Conservation (phyloP, 768 basidiomycete species). For the Naganishia randhawae region DNA sequence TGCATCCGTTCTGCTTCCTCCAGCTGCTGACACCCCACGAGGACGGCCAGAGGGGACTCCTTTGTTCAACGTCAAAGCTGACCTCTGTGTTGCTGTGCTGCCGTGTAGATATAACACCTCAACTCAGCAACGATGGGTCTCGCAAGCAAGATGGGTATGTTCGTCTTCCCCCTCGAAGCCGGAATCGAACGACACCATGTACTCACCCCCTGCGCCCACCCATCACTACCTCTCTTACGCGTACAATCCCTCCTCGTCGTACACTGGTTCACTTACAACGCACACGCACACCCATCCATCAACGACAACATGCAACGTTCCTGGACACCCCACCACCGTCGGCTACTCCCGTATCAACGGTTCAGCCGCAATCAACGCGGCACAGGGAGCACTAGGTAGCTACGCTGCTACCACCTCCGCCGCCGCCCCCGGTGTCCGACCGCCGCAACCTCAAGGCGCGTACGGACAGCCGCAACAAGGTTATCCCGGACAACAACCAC, state of each 20-base stretch:
- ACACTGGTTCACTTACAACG: not conserved
- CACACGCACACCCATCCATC: not conserved
- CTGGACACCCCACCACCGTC: conserved; percentile 1
- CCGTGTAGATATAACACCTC: not conserved
- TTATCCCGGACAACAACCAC: conserved; percentile 28
- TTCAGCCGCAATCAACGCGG: conserved; percentile 7
- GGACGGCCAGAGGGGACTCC: too few relatives aligned
- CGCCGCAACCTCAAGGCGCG: not conserved
- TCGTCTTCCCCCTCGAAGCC: not conserved
- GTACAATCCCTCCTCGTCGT: not conserved
- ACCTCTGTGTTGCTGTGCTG: not conserved
- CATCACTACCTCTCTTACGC: not conserved
- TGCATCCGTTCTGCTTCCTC: not conserved
- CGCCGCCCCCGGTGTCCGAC: not conserved
- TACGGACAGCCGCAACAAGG: conserved; percentile 27
- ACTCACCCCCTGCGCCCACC: conserved; percentile 8
- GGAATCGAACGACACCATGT: not conserved
- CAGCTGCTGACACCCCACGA: too few relatives aligned
- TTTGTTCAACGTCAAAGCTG: not conserved
- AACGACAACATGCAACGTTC: not conserved
- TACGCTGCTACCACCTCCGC: not conserved
- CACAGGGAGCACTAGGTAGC: conserved; percentile 2
- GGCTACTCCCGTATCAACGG: not conserved
- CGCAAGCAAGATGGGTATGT: conserved; percentile 21
- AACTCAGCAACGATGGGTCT: not conserved